Base-by-base conservation (phyloP, 1,284 basidiomycete species). In the Ustilago loliicola region DNA sequence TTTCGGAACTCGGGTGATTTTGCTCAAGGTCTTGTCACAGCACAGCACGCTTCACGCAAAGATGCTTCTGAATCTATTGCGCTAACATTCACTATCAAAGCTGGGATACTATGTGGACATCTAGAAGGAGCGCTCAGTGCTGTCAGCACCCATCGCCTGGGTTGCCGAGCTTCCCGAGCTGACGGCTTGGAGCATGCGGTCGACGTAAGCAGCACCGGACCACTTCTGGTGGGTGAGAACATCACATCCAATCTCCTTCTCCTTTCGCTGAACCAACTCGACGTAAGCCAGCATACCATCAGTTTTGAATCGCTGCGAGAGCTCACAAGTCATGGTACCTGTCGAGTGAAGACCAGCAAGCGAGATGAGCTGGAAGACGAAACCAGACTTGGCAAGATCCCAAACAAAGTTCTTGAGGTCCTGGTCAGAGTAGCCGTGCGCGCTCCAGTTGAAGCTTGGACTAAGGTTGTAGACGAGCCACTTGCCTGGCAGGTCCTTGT, bases 391-490 rank as follows among this genome's bases (percentile, higher is more conserved):
- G 53, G 73, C 85, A 2, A 86, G 75, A 42, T 86, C 83, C 80
- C 83, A 83, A 25, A 86, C 77, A 71, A 85, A 86, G 79, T 79
- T 81, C 67, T 84, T 80, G 45, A 86, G 87, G 72, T 85, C 80
- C 21, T 40, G 72, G 91, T 92, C 91, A 53, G 89, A 90, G 87
- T 93, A 95, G 19, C 94, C 94, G 82, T 93, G 92, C 13, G 89
- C 90, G 30, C 90, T 89, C 95, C 95, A 97, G 87, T 96, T 96
- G 89, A 97, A 97, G 83, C 93, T 94, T 3, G 94, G 95, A 82
- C 93, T 94, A 71, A 96, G 88, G 86, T 96, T 97, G 86, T 96
- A 97, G n/a, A 96, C 94, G 80, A 97, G 91, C 92, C 91, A 88
- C 82, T 94, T 94, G 82, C 90, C 91, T 45, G 93, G 93, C 85